Evolutionary conservation across 805 yeast species (phyloP).

Genomic region (Torulaspora gathmanii): DNA sequence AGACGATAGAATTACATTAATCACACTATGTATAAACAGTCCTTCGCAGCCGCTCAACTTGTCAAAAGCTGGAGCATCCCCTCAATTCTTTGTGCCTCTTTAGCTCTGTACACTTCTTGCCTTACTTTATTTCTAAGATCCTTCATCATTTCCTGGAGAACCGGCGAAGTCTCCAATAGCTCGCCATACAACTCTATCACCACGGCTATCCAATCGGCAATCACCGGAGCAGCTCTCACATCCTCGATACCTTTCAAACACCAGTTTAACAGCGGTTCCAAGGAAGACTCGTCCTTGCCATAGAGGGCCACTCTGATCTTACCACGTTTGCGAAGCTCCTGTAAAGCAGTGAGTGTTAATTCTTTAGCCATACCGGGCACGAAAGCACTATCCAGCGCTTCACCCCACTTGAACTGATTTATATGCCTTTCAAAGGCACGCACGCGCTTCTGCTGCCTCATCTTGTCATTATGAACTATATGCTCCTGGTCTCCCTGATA

Average conservation of each 20-base stretch:
- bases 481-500: conserved; percentile 88
- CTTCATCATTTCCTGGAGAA: conserved; percentile 65
- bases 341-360: conserved; percentile 72
- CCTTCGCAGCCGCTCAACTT: conserved; percentile 25
- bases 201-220: conserved; percentile 73
- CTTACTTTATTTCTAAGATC: conserved; percentile 58
- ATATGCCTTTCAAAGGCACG: conserved; percentile 79
- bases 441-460: conserved; percentile 55
- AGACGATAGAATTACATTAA: conserved; percentile 12
- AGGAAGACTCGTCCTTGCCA: conserved; percentile 77
- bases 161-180: conserved; percentile 68
- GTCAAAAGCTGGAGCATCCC: conserved; percentile 91
- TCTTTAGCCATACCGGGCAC: conserved; percentile 74
- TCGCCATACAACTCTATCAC: conserved; percentile 69
- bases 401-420: conserved; percentile 86
- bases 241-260: conserved; percentile 72
- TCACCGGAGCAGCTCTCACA: conserved; percentile 54
- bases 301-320: conserved; percentile 76
- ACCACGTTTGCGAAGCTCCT: conserved; percentile 83
- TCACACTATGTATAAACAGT: not conserved
- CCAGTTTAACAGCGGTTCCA: conserved; percentile 88
- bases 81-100: conserved; percentile 81
- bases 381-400: conserved; percentile 86
- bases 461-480: conserved; percentile 56
- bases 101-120: conserved; percentile 68